Evolutionary conservation across 2,329 filamentous ascomycete species (phyloP).

Genomic region (Penicillium sp.): DNA sequence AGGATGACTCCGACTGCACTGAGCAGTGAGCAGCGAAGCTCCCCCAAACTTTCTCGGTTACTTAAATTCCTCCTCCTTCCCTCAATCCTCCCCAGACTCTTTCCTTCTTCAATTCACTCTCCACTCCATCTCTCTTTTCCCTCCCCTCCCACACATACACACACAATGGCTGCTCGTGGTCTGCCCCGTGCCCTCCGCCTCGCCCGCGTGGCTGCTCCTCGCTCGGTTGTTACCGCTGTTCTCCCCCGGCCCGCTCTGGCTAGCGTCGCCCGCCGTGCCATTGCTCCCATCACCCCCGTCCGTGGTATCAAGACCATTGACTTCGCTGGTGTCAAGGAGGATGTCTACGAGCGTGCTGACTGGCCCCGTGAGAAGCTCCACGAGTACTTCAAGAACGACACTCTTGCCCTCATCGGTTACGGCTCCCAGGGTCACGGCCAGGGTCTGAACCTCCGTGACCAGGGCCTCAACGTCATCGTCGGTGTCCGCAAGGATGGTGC

Average conservation of each 20-base stretch:
- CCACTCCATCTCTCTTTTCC: constrained; percentile 18
- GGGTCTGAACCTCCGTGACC: constrained; percentile 99
- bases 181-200: constrained; percentile 64
- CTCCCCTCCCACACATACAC: constrained; percentile 15
- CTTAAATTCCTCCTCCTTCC: constrained; percentile 7
- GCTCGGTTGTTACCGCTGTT: constrained; percentile 65
- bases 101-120: constrained; percentile 18
- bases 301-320: constrained; percentile 98
- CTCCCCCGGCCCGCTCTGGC: constrained; percentile 59
- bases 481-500: constrained; percentile 98
- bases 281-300: constrained; percentile 51
- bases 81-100: not conserved
- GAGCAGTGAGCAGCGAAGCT: not conserved
- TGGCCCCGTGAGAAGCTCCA: constrained; percentile 99
- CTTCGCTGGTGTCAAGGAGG: constrained; percentile 95
- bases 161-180: constrained; percentile 56
- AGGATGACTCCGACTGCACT: not conserved
- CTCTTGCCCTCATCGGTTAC: constrained; percentile 98
- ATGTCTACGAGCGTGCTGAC: constrained; percentile 96
- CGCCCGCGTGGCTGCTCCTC: constrained; percentile 61
- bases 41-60: constrained; percentile 6
- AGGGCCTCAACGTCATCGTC: constrained; percentile 98
- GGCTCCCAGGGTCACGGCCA: constrained; percentile 98
- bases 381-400: constrained; percentile 99
- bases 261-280: constrained; percentile 52